Evolutionary conservation across 768 basidiomycete genomes (phyloP).

Genomic region (Hygrophoropsis aurantiaca): DNA sequence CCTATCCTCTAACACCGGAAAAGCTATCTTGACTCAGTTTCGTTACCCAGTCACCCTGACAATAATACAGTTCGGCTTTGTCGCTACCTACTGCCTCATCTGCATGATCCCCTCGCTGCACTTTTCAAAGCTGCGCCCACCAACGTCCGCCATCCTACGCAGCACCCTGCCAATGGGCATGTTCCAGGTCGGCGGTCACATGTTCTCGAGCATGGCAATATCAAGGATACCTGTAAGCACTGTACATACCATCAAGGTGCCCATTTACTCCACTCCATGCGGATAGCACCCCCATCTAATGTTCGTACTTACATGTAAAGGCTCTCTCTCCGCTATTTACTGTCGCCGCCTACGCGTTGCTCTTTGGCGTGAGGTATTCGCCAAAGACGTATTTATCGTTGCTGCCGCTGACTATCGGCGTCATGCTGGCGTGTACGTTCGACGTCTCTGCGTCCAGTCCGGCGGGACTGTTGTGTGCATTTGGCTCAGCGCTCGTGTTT

Average conservation of each 20-base stretch:
- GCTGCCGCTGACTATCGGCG: slow-evolving; percentile 91
- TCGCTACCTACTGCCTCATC: slow-evolving; percentile 81
- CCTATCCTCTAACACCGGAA: slow-evolving; percentile 94
- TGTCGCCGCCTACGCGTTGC: slow-evolving; percentile 89
- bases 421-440: slow-evolving; percentile 96
- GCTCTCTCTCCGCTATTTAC: slow-evolving; percentile 97
- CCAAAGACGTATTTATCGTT: slow-evolving; percentile 89
- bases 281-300: slow-evolving; percentile 2
- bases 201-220: slow-evolving; percentile 97
- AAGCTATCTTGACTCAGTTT: slow-evolving; percentile 90
- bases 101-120: slow-evolving; percentile 75
- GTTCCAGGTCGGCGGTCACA: slow-evolving; percentile 97
- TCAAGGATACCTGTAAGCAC: slow-evolving; percentile 96
- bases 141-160: slow-evolving; percentile 69
- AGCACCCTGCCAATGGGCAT: slow-evolving; percentile 93
- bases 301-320: slow-evolving; percentile 45
- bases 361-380: slow-evolving; percentile 94
- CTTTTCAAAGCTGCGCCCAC: slow-evolving; percentile 66
- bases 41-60: slow-evolving; percentile 95
- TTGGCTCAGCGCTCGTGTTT: slow-evolving; percentile 95
- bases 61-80: slow-evolving; percentile 96
- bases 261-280: background rate
- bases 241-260: slow-evolving; percentile 98
- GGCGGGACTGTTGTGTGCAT: slow-evolving; percentile 89
- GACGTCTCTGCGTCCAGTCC: slow-evolving; percentile 87